Conservation (phyloP, 1,139 yeast species). For the Yamadazyma mexicana region DNA sequence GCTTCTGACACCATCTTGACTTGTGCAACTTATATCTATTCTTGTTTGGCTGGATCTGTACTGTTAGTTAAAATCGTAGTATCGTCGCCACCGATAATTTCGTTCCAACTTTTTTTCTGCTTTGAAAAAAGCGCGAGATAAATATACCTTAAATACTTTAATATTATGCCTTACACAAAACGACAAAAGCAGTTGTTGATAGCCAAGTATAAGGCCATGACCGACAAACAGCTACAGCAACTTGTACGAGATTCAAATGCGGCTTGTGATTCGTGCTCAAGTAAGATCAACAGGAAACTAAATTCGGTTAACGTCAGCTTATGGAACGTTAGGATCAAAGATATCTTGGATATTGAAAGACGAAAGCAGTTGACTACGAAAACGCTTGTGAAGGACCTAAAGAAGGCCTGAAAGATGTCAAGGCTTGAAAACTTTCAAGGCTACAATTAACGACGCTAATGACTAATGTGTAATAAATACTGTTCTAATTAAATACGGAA, state of each 20-base stretch:
- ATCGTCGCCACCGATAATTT: slow-evolving; percentile 11
- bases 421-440: no score
- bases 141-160: not conserved
- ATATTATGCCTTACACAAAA: slow-evolving; percentile 15
- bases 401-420: slow-evolving; percentile 12
- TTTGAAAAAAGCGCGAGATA: not conserved
- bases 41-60: not conserved
- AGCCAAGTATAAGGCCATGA: slow-evolving; percentile 23
- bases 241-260: slow-evolving; percentile 19
- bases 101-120: not conserved
- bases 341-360: slow-evolving; percentile 46
- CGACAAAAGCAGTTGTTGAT: slow-evolving; percentile 39
- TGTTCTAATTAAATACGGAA: not conserved
- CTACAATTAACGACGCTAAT: not conserved
- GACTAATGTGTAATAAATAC: slow-evolving; percentile 1
- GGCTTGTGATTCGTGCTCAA: slow-evolving; percentile 13
- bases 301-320: slow-evolving; percentile 44
- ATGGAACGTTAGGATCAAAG: slow-evolving; percentile 38
- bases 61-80: not conserved
- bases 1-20: slow-evolving; percentile 86
- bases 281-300: slow-evolving; percentile 33
- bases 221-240: slow-evolving; percentile 19
- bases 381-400: slow-evolving; percentile 31
- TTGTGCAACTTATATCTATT: not conserved
- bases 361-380: slow-evolving; percentile 32